Conservation (phyloP, 179 eudicot species). For the Nepenthes alata region DNA sequence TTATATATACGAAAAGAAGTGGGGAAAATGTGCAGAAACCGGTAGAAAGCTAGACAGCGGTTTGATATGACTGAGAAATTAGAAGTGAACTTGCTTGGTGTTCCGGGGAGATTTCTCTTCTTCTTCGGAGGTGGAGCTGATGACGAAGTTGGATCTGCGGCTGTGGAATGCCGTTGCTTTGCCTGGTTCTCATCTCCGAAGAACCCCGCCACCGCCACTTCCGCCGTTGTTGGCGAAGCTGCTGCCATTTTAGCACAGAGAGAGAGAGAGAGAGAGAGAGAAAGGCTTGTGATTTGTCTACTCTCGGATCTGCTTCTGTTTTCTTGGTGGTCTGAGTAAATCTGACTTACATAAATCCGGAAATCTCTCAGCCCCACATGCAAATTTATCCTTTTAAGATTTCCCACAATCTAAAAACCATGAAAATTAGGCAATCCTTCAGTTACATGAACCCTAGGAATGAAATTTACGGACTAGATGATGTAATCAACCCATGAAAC, state of each 20-base stretch:
- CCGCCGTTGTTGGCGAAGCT: conserved; percentile 20
- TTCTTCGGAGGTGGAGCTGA: conserved; percentile 25
- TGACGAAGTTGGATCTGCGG: conserved; percentile 1
- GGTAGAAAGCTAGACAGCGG: no score
- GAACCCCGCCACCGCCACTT: no score
- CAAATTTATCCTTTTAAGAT: conserved; percentile 25
- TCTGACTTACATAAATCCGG: conserved; percentile 17
- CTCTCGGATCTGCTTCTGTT: background rate
- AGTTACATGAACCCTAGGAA: conserved; percentile 22
- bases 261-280: background rate
- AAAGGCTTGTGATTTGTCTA: background rate
- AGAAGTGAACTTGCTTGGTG: conserved; percentile 41
- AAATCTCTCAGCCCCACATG: conserved; percentile 25
- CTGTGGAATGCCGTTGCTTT: conserved; percentile 6
- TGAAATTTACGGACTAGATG: conserved; percentile 6
- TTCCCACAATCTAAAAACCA: background rate
- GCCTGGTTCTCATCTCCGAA: background rate
- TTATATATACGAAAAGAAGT: conserved; percentile 2
- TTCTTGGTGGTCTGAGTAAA: conserved; percentile 2
- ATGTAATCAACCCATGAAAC: conserved; percentile 14
- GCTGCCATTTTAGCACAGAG: conserved; percentile 11
- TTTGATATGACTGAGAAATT: no score
- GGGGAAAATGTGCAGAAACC: conserved; percentile 1
- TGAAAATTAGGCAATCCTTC: conserved; percentile 4
- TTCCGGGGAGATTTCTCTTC: conserved; percentile 54